phyloP scores from a whole-genome alignment of 2,329 filamentous ascomycete genomes.

The Ceratocystiopsis minuta region DNA sequence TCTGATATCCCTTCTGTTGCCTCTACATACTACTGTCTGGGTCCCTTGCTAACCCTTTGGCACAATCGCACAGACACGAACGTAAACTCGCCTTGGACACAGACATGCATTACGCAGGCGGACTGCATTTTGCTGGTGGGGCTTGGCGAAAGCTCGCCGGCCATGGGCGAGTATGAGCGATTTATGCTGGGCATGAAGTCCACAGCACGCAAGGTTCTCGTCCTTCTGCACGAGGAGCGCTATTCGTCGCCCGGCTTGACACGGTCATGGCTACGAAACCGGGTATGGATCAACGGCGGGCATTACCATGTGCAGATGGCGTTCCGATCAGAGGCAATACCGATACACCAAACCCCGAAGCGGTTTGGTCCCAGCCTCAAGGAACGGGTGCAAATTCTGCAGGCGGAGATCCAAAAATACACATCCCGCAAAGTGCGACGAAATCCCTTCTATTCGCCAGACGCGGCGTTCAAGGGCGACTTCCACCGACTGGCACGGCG shows the following conservation, averaged over 20 bases:
- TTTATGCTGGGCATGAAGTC: constrained; percentile 96
- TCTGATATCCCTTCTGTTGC: constrained; percentile 2
- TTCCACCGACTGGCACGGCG: constrained; percentile 84
- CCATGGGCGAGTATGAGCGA: constrained; percentile 88
- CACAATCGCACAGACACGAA: constrained; percentile 50
- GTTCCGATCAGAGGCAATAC: constrained; percentile 58
- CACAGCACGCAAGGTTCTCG: constrained; percentile 81
- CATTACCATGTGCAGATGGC: constrained; percentile 97
- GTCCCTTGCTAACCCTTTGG: constrained; percentile 1
- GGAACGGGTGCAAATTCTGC: constrained; percentile 80
- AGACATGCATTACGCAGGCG: constrained; percentile 91
- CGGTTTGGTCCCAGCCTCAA: constrained; percentile 75
- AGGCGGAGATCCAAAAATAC: constrained; percentile 96
- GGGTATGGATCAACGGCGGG: constrained; percentile 94
- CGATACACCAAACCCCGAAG: constrained; percentile 55
- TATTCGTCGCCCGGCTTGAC: constrained; percentile 76
- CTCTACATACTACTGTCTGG: background rate
- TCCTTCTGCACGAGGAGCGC: constrained; percentile 74
- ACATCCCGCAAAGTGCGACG: constrained; percentile 85
- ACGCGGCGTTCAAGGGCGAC: constrained; percentile 88
- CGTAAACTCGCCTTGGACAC: constrained; percentile 94
- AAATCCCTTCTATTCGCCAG: constrained; percentile 72
- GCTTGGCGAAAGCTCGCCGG: constrained; percentile 72
- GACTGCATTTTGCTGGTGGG: constrained; percentile 91
- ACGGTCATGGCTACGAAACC: constrained; percentile 74